Conservation (phyloP, 106 monocot genomes). For the Dendrobium chrysotoxum region DNA sequence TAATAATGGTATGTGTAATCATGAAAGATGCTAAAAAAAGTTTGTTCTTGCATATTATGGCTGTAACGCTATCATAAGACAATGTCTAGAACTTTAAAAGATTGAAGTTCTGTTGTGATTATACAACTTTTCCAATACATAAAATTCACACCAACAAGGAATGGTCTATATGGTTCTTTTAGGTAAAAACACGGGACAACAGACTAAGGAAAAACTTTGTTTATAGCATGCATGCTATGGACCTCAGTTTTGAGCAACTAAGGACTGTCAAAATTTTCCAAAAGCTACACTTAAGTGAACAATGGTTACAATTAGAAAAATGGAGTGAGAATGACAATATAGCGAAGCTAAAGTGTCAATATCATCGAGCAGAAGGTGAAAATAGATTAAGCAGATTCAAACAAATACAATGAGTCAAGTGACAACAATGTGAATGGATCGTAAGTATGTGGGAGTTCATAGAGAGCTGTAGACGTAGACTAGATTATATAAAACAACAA, state of each 20-base stretch:
- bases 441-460: not conserved
- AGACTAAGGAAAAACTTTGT: not conserved
- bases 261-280: not conserved
- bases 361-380: not conserved
- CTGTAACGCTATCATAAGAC: not conserved
- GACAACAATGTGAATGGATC: not conserved
- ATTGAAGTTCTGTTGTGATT: too few relatives aligned
- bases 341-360: not conserved
- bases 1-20: not conserved
- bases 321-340: not conserved
- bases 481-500: not conserved
- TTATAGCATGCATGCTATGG: not conserved
- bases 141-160: not conserved
- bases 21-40: not conserved
- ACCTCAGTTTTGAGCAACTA: not conserved
- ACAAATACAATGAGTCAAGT: not conserved
- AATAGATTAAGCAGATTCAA: not conserved
- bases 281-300: not conserved
- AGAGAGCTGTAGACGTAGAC: not conserved
- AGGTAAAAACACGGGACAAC: not conserved
- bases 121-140: not conserved
- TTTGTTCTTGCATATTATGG: not conserved
- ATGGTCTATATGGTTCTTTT: not conserved
- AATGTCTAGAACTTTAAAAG: not conserved
- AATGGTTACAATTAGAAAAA: not conserved